A percentile compares a stretch with the other conserved stretches of the same genome.
phyloP scores from a whole-genome alignment of 345 rosid species.

The Triadica sebifera region DNA sequence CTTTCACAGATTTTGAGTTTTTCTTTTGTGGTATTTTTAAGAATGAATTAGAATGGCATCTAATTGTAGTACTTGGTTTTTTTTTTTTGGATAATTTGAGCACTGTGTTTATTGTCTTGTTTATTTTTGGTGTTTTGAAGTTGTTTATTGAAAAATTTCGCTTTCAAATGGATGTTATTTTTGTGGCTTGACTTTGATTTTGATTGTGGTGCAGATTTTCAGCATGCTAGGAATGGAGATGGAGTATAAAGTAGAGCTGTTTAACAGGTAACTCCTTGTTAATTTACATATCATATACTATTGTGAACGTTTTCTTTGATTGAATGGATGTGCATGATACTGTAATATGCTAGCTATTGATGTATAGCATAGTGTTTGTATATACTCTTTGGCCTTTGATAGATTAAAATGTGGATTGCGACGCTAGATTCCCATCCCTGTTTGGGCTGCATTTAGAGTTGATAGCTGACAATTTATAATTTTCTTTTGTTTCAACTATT shows the following conservation, averaged over 20 bases:
- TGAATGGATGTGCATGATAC: neutral
- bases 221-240: slow-evolving; percentile 92
- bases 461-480: neutral
- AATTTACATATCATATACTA: neutral
- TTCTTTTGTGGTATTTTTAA: neutral
- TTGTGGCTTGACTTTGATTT: slow-evolving; percentile 8
- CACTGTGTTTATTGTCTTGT: neutral
- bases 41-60: neutral
- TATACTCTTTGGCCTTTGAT: neutral
- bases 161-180: neutral
- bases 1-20: neutral
- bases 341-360: neutral
- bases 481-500: neutral
- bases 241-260: slow-evolving; percentile 92
- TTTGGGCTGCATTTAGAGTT: no score
- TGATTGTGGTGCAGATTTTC: slow-evolving; percentile 55
- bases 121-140: no score
- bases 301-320: neutral
- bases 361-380: neutral
- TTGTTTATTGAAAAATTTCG: neutral
- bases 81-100: neutral
- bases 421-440: neutral
- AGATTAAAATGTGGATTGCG: neutral
- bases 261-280: slow-evolving; percentile 60
- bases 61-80: neutral